A percentile compares a stretch with the other conserved stretches of the same genome.
These are phyloP conservation scores for Pythium myriotylum DNA, from an alignment of 352 stramenopile species.

Conservation along the genomic window DNA sequence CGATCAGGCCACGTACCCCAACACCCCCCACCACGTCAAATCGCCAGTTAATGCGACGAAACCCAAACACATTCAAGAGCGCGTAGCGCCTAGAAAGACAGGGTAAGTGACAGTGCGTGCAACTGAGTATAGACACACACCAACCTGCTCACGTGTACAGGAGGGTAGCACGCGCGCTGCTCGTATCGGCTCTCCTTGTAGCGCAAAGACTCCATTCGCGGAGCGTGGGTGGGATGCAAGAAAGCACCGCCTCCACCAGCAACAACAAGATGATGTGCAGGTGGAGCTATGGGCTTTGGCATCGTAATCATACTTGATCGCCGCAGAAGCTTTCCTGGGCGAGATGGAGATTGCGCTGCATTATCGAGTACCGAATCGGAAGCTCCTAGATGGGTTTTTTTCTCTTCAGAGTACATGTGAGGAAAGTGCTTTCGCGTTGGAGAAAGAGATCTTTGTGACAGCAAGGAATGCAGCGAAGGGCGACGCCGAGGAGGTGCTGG, in stretches of 20 bases:
- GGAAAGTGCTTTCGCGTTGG: constrained; percentile 79
- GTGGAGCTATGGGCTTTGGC: constrained; percentile 18
- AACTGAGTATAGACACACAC: no score
- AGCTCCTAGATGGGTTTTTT: constrained; percentile 4
- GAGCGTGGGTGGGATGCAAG: constrained; percentile 89
- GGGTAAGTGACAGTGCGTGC: not conserved
- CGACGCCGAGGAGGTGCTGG: constrained; percentile 16
- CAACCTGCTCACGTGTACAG: constrained; percentile 69
- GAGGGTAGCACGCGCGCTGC: constrained; percentile 84
- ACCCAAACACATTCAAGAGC: constrained; percentile 85
- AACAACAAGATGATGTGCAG: constrained; percentile 80
- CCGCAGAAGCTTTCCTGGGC: constrained; percentile 8
- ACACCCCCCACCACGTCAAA: constrained; percentile 92
- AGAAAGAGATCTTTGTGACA: constrained; percentile 27
- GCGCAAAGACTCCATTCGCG: constrained; percentile 43
- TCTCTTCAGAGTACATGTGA: constrained; percentile 59
- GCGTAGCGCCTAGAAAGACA: constrained; percentile 64
- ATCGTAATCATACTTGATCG: not conserved
- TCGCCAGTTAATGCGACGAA: constrained; percentile 93
- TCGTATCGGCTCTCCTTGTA: constrained; percentile 80
- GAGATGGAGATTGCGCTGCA: not conserved
- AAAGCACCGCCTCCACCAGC: constrained; percentile 90
- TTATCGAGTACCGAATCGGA: constrained; percentile 2
- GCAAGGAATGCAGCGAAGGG: constrained; percentile 28
- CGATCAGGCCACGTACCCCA: constrained; percentile 50